Conservation (phyloP, 2,329 filamentous ascomycete genomes). For the Samsoniella hepiali region DNA sequence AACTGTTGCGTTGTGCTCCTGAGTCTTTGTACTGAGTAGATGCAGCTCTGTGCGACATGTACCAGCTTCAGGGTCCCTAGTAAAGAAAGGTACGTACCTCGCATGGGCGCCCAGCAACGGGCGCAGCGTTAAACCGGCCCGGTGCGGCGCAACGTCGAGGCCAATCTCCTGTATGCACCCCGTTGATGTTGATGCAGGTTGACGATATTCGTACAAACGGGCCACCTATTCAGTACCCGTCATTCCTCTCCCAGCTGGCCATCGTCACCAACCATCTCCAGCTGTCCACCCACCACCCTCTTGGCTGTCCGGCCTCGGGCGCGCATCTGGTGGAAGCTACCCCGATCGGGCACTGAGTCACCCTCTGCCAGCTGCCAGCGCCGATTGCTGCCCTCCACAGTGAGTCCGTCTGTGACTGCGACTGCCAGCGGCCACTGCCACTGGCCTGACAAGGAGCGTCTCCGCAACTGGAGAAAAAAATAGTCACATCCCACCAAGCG, state of each 20-base stretch:
- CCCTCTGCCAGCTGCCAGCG: background rate
- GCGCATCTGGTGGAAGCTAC: background rate
- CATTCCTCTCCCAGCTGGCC: too few species aligned
- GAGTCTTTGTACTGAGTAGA: too few species aligned
- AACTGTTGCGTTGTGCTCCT: background rate
- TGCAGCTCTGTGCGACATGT: too few species aligned
- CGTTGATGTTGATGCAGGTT: background rate
- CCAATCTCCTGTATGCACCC: background rate
- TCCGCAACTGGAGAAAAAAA: constrained; percentile 17
- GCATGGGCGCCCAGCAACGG: constrained; percentile 1
- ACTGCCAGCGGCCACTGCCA: background rate
- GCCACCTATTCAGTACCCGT: background rate
- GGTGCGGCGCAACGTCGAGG: background rate
- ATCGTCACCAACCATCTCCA: background rate
- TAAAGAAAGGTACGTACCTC: background rate
- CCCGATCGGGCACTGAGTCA: constrained; percentile 11
- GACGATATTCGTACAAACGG: background rate
- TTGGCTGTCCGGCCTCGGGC: background rate
- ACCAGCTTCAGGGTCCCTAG: background rate
- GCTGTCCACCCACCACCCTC: background rate
- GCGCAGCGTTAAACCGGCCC: background rate
- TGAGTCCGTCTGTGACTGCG: background rate
- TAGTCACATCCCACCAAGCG: constrained; percentile 11
- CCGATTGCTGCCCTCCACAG: background rate
- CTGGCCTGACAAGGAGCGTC: background rate